phyloP scores from a whole-genome alignment of 768 basidiomycete genomes.

The Tephrocybe rancida region DNA sequence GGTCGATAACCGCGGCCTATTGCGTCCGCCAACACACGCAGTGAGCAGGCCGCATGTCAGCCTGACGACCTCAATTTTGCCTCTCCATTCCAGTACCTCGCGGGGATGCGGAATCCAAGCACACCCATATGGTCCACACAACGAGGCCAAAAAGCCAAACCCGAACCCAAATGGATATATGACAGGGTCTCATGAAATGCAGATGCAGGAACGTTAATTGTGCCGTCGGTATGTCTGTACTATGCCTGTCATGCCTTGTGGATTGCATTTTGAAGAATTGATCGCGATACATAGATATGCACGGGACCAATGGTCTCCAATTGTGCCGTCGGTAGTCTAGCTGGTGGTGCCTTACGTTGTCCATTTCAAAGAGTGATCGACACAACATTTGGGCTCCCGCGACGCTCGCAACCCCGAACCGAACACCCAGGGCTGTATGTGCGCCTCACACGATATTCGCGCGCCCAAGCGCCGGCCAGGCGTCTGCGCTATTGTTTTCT shows the following conservation, averaged over 20 bases:
- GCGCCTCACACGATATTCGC: neutral
- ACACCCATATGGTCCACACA: neutral
- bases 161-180: neutral
- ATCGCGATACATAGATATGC: neutral
- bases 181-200: no score
- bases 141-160: neutral
- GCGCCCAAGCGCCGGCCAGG: neutral
- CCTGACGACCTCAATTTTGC: no score
- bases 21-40: no score
- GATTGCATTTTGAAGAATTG: neutral
- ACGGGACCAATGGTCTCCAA: neutral
- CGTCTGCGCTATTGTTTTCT: neutral
- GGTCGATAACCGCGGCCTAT: no score
- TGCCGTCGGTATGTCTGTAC: neutral
- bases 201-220: no score
- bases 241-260: neutral
- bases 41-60: no score
- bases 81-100: no score
- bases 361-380: constrained; percentile 1
- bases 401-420: neutral
- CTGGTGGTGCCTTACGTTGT: neutral
- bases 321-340: neutral
- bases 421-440: neutral
- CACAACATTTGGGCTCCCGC: constrained; percentile 7
- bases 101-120: no score